Percentiles rank a stretch among this genome's conserved stretches.
These are phyloP conservation scores for Xylaria sp. DNA, from an alignment of 2,329 filamentous ascomycete species.

Conservation along the genomic window DNA sequence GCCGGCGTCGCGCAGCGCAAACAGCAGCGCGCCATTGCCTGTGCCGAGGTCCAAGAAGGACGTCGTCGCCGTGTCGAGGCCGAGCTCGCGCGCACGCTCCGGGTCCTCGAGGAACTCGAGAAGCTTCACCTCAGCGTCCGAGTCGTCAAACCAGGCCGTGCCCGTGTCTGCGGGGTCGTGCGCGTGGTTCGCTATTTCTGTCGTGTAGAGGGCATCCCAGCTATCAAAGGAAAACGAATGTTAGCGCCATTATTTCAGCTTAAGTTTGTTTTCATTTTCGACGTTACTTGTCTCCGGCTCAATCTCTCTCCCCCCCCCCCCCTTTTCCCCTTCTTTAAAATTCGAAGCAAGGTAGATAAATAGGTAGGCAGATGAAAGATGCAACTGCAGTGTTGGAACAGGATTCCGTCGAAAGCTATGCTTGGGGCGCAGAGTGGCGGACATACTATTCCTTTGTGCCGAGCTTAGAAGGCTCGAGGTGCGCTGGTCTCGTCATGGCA, in stretches of 20 bases:
- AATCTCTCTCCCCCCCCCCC: no score
- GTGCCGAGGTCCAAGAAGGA: constrained; percentile 89
- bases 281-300: background rate
- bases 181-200: constrained; percentile 77
- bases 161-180: constrained; percentile 81
- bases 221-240: constrained; percentile 55
- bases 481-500: constrained; percentile 60
- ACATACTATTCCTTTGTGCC: constrained; percentile 91
- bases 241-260: constrained; percentile 25
- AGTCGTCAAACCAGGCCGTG: constrained; percentile 96
- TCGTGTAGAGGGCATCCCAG: constrained; percentile 80
- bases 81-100: constrained; percentile 19
- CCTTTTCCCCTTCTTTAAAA: no score
- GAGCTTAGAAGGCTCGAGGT: constrained; percentile 80
- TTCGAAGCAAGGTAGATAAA: no score
- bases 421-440: constrained; percentile 37
- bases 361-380: background rate
- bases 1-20: constrained; percentile 73
- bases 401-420: background rate
- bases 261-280: background rate
- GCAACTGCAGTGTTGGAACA: background rate
- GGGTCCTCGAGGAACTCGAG: constrained; percentile 70
- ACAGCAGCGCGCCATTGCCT: constrained; percentile 92
- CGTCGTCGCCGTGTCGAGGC: constrained; percentile 50
- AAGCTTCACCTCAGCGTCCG: constrained; percentile 84